A percentile compares a stretch with the other conserved stretches of the same genome.
phyloP scores from a whole-genome alignment of 805 yeast species.

The Candida qinlingensis region DNA sequence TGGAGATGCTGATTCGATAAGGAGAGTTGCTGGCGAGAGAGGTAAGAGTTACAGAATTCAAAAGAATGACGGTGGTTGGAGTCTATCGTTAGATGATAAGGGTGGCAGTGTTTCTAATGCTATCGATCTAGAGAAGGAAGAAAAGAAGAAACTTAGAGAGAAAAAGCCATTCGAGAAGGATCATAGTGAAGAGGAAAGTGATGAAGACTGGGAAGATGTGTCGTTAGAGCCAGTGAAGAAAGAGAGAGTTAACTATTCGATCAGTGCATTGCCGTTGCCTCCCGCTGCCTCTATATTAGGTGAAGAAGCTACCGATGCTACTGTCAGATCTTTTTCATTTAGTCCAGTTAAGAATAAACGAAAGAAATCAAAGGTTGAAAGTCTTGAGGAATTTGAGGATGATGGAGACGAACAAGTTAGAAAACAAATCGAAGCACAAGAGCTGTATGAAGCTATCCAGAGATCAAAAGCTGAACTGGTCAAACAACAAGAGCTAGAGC shows the following conservation, averaged over 20 bases:
- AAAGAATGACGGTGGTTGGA: conserved; percentile 80
- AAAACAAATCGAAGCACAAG: conserved; percentile 28
- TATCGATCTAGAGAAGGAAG: conserved; percentile 36
- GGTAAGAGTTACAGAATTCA: conserved; percentile 71
- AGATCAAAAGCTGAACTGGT: conserved; percentile 45
- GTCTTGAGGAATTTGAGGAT: conserved; percentile 15
- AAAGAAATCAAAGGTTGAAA: conserved; percentile 4
- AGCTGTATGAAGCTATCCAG: conserved; percentile 35
- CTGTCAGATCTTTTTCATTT: conserved; percentile 17
- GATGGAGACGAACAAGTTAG: conserved; percentile 21
- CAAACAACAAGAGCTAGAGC: conserved; percentile 32
- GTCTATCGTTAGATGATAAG: conserved; percentile 52
- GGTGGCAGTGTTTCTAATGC: conserved; percentile 38
- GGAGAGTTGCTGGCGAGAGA: conserved; percentile 79
- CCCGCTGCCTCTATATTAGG: conserved; percentile 15
- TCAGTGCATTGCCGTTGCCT: conserved; percentile 37
- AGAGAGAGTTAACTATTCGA: conserved; percentile 33
- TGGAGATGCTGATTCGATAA: conserved; percentile 9
- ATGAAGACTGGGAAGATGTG: conserved; percentile 71
- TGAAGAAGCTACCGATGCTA: conserved; percentile 12
- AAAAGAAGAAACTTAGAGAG: conserved; percentile 20
- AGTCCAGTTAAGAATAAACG: conserved; percentile 17
- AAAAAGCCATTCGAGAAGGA: conserved; percentile 6
- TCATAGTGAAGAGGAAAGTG: conserved; percentile 22
- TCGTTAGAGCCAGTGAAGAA: conserved; percentile 29